These are phyloP conservation scores for Panaeolus papilionaceus DNA, from an alignment of 768 basidiomycete species.

Conservation along the genomic window DNA sequence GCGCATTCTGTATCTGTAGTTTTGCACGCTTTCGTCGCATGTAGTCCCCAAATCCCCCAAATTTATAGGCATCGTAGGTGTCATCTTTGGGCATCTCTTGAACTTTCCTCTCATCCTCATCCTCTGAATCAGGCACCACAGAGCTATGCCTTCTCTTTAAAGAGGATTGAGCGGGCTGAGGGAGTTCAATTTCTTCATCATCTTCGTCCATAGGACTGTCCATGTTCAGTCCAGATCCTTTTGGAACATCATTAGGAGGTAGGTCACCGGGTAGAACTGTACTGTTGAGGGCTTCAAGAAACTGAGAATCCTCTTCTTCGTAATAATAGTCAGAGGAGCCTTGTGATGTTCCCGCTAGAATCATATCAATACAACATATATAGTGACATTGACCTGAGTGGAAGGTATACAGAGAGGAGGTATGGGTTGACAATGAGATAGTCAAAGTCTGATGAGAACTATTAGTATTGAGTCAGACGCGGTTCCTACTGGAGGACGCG, in stretches of 20 bases:
- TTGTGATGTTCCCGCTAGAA: slow-evolving; percentile 30
- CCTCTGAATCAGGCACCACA: slow-evolving; percentile 28
- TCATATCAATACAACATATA: neutral
- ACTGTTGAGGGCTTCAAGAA: slow-evolving; percentile 53
- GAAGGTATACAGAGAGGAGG: neutral
- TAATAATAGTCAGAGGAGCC: slow-evolving; percentile 61
- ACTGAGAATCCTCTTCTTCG: slow-evolving; percentile 58
- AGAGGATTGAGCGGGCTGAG: slow-evolving; percentile 46
- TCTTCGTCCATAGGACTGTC: slow-evolving; percentile 17
- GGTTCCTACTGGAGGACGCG: neutral
- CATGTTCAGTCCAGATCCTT: slow-evolving; percentile 20
- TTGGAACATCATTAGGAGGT: slow-evolving; percentile 18
- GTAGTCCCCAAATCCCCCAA: slow-evolving; percentile 88
- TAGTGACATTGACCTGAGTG: neutral
- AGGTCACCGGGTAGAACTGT: slow-evolving; percentile 56
- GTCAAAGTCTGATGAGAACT: neutral
- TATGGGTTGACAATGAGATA: neutral
- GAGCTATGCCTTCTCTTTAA: slow-evolving; percentile 46
- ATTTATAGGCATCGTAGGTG: slow-evolving; percentile 78
- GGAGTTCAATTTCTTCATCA: slow-evolving; percentile 37
- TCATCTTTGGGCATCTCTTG: slow-evolving; percentile 35
- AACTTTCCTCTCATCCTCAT: slow-evolving; percentile 21
- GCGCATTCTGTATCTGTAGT: slow-evolving; percentile 79
- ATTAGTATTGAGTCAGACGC: neutral
- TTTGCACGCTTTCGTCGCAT: slow-evolving; percentile 93